Percentiles rank a stretch among this genome's conserved stretches.
phyloP scores from a whole-genome alignment of 208 protist species.

The Leishmania turanica region DNA sequence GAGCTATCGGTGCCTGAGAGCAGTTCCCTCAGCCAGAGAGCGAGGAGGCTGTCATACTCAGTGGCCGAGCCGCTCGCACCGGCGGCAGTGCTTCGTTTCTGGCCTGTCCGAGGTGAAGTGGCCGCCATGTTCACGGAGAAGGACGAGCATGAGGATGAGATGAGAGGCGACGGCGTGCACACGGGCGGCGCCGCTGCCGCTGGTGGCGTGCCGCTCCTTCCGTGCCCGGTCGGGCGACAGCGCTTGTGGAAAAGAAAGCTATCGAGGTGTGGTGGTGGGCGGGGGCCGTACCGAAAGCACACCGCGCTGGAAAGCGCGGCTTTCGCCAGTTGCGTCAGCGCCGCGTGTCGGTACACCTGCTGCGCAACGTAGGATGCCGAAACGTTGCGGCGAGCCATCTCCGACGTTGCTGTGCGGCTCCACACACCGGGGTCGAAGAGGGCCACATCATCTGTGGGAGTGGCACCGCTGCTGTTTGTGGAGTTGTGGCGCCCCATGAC shows the following conservation, averaged over 20 bases:
- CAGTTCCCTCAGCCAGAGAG: slow-evolving; percentile 18
- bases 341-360: slow-evolving; percentile 13
- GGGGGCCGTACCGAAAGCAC: slow-evolving; percentile 31
- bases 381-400: background rate
- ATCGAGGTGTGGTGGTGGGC: slow-evolving; percentile 6
- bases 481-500: background rate
- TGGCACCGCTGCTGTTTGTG: background rate
- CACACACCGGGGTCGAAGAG: slow-evolving; percentile 30
- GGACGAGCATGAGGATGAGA: background rate
- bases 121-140: background rate
- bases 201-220: background rate
- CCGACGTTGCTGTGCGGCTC: slow-evolving; percentile 17
- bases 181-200: background rate
- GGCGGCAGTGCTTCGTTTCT: background rate
- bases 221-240: background rate
- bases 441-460: slow-evolving; percentile 1
- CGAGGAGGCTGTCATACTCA: slow-evolving; percentile 23
- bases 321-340: background rate
- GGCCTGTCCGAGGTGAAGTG: background rate
- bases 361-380: slow-evolving; percentile 20
- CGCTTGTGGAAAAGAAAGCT: slow-evolving; percentile 19
- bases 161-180: background rate
- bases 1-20: background rate
- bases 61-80: background rate
- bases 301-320: background rate